Conservation (phyloP, 768 basidiomycete species). For the Podaxis rugospora region DNA sequence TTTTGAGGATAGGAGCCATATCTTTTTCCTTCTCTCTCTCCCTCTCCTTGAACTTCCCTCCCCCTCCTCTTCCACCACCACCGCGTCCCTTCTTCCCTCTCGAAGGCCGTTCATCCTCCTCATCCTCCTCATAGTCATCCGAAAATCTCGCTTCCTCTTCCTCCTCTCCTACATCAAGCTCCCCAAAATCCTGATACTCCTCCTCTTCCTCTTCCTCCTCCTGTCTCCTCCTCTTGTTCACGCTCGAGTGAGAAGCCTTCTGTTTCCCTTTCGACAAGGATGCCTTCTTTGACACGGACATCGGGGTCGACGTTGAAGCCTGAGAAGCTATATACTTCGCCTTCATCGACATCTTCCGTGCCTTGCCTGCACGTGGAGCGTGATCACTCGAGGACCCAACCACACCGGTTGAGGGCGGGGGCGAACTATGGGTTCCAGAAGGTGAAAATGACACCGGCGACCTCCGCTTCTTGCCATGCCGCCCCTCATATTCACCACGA, state of each 20-base stretch:
- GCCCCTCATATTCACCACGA: background rate
- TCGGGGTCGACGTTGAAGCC: background rate
- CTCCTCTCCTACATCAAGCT: slow-evolving; percentile 22
- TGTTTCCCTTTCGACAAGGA: slow-evolving; percentile 17
- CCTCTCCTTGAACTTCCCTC: slow-evolving; percentile 4
- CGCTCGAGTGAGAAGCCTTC: slow-evolving; percentile 18
- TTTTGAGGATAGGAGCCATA: background rate
- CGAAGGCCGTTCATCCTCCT: slow-evolving; percentile 18
- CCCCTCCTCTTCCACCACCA: slow-evolving; percentile 15
- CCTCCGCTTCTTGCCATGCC: background rate
- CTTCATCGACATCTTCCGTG: background rate
- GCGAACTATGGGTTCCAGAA: background rate
- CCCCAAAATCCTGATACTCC: slow-evolving; percentile 15
- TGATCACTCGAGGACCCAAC: background rate
- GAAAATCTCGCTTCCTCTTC: slow-evolving; percentile 19
- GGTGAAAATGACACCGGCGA: background rate
- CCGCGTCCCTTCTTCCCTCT: slow-evolving; percentile 17
- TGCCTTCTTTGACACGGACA: background rate
- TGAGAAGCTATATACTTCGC: background rate
- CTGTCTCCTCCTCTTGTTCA: slow-evolving; percentile 18
- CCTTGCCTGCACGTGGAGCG: background rate
- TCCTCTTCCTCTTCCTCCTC: slow-evolving; percentile 13
- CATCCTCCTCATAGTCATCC: slow-evolving; percentile 17
- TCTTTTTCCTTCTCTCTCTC: slow-evolving; percentile 18
- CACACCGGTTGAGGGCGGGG: background rate